phyloP scores from a whole-genome alignment of 129 eudicot genomes.

The Chrysanthemum seticuspe region DNA sequence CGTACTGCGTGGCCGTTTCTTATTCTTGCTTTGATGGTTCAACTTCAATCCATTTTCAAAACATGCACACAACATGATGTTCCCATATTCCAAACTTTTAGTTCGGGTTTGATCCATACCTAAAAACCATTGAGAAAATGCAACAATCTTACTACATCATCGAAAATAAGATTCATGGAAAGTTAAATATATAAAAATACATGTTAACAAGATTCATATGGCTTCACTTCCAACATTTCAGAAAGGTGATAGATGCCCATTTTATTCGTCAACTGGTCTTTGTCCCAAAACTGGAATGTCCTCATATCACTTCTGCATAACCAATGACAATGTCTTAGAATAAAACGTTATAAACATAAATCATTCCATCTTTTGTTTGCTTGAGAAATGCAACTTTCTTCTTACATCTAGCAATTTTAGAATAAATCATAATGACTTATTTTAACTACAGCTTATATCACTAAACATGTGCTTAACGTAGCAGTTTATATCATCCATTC shows the following conservation, averaged over 20 bases:
- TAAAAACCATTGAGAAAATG: constrained; percentile 7
- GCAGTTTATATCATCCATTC: background rate
- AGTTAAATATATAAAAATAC: constrained; percentile 14
- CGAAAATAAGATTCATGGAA: constrained; percentile 6
- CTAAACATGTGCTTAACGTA: background rate
- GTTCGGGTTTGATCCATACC: constrained; percentile 8
- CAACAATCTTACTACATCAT: constrained; percentile 27
- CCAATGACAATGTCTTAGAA: constrained; percentile 10
- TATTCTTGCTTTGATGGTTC: background rate
- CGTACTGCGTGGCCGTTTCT: background rate
- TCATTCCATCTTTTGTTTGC: background rate
- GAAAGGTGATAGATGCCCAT: background rate
- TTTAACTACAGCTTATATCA: background rate
- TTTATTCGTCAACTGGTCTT: constrained; percentile 66
- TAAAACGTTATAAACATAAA: background rate
- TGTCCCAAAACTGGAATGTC: constrained; percentile 90
- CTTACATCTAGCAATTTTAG: background rate
- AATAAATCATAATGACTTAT: background rate
- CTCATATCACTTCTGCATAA: constrained; percentile 81
- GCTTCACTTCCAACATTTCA: constrained; percentile 23
- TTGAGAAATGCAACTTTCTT: background rate
- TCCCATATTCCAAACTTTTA: background rate
- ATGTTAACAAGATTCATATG: constrained; percentile 18
- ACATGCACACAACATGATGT: constrained; percentile 1
- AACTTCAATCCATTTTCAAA: background rate